Base-by-base conservation (phyloP, 2,329 filamentous ascomycete species). In the Pseudopithomyces maydicus region DNA sequence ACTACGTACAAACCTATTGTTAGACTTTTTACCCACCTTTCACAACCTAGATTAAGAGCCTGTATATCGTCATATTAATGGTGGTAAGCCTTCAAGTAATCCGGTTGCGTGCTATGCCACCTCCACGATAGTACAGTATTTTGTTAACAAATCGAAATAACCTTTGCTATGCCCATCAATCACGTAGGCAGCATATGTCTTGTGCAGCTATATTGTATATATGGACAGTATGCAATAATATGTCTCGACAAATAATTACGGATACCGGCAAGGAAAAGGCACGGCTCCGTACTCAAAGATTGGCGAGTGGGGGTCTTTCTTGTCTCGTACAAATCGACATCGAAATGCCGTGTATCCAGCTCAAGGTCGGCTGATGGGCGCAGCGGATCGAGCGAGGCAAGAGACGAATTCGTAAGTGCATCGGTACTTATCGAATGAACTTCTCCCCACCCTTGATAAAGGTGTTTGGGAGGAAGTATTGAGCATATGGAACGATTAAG, bases 271-370 rank as follows among this genome's bases (percentile, higher is more conserved):
- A 64, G 64, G 58, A 60, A 47, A 51, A 29, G 42, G 67, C 60
- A 63, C 68, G 72, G 71, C 57, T 63, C 64, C 73, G 74, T 75
- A 76, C 74, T 76, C 74, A 76, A 76, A 74, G 66, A 74, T 74
- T 67, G 71, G 73, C 72, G 70, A 64, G 39, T 55, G 29, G 49
- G 26, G 26, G 23, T 74, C 65, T 46, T 52, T 76, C 69, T 76
- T 65, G 74, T 76, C 74, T 74, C 74, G 59, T 76, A 74, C 74
- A 65, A 32, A 8, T 29, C 26, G 48, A 20, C 47, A 48, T 26
- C 45, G 29, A 20, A 19, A 55, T 29, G 54, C 29, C 42, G 61
- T 64, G 70, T 60, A 76, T 76, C 74, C 74, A 76, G 74, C 74
- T 76, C 74, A 59, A 76, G 68, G 64, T 72, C 72, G 62, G 62